Evolutionary conservation across 192 early-diverging fungal genomes (phyloP).

Genomic region (Lobosporangium transversale): DNA sequence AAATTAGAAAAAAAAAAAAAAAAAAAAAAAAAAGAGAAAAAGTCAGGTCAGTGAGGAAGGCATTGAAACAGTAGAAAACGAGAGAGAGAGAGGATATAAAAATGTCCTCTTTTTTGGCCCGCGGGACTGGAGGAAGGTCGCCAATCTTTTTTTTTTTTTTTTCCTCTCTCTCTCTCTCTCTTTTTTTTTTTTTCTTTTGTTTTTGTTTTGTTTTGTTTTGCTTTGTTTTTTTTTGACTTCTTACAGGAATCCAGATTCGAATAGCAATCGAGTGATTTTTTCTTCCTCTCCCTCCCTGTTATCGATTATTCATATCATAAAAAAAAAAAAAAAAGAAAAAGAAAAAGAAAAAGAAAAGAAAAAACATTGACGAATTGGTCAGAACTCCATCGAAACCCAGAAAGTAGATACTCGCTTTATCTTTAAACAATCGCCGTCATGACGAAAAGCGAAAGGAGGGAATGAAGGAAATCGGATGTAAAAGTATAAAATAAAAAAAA

Average conservation of each 20-base stretch:
- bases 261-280: constrained; percentile 78
- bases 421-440: too few species aligned
- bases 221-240: not conserved
- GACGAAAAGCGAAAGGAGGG: too few species aligned
- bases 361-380: not conserved
- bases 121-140: too few species aligned
- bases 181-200: not conserved
- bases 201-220: not conserved
- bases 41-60: not conserved
- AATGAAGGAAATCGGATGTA: too few species aligned
- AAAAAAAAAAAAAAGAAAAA: too few species aligned
- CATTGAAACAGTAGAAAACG: not conserved
- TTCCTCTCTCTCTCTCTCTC: not conserved
- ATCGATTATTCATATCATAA: too few species aligned
- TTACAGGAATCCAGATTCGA: constrained; percentile 83
- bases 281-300: constrained; percentile 80
- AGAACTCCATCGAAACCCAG: not conserved
- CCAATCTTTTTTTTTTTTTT: constrained; percentile 15
- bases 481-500: too few species aligned
- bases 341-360: constrained; percentile 4
- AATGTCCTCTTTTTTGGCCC: too few species aligned
- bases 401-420: too few species aligned
- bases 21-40: not conserved
- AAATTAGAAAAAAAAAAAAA: constrained; percentile 3
- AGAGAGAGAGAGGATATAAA: not conserved